Percentiles rank a stretch among this genome's conserved stretches.
Evolutionary conservation across 305 asterid species (phyloP).

Genomic region (Coffea humblotiana): DNA sequence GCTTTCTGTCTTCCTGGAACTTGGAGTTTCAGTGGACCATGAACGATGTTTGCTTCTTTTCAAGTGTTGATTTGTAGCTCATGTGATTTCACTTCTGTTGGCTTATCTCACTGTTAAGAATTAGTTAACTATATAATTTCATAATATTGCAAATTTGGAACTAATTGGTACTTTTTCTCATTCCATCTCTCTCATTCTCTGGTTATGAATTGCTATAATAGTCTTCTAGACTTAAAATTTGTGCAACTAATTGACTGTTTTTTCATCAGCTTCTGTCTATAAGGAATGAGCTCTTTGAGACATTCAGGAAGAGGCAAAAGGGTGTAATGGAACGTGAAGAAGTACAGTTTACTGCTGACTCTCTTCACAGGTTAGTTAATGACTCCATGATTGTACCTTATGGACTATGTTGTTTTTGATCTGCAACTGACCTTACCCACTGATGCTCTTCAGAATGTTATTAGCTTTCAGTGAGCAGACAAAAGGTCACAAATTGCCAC

Average conservation of each 20-base stretch:
- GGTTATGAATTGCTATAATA: background rate
- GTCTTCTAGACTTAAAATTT: background rate
- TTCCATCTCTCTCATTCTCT: background rate
- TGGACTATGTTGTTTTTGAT: background rate
- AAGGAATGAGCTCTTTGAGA: conserved; percentile 94
- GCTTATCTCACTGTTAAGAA: background rate
- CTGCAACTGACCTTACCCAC: conserved; percentile 4
- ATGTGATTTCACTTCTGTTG: background rate
- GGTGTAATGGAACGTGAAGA: conserved; percentile 92
- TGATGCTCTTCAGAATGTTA: conserved; percentile 64
- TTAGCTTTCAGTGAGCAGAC: conserved; percentile 92
- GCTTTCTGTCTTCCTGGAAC: background rate
- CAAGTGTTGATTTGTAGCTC: background rate
- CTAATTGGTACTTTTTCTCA: background rate
- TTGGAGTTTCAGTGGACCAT: background rate
- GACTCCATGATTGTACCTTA: background rate
- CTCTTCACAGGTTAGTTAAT: conserved; percentile 76
- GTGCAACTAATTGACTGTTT: background rate
- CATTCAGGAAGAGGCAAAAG: conserved; percentile 90
- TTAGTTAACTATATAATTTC: background rate
- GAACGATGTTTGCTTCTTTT: background rate
- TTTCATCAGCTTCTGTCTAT: conserved; percentile 66
- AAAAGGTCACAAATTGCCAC: conserved; percentile 64
- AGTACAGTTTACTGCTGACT: conserved; percentile 88
- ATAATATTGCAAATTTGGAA: background rate